These are phyloP conservation scores for Chloromonas sp. DNA, from an alignment of 163 green algal genomes.

Conservation along the genomic window DNA sequence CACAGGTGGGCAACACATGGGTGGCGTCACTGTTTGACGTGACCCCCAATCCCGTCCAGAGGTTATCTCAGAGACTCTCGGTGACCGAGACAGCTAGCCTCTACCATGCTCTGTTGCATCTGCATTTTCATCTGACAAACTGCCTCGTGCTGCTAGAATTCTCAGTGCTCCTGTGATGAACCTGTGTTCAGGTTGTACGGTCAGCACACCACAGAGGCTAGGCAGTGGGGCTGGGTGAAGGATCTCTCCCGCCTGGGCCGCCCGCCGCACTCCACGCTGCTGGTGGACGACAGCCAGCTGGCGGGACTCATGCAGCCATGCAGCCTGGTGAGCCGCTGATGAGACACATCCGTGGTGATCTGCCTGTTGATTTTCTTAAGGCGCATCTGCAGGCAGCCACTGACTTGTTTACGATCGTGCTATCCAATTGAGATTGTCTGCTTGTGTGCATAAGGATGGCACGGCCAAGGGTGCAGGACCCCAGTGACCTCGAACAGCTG, in stretches of 20 bases:
- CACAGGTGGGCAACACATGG: conserved; percentile 1
- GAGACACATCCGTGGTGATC: not conserved
- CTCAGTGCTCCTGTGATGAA: too few relatives aligned
- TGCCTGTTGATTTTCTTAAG: not conserved
- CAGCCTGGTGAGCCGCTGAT: conserved; percentile 22
- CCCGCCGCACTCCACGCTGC: conserved; percentile 44
- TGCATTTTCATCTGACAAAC: too few relatives aligned
- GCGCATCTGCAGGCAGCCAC: not conserved
- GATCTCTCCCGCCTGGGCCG: conserved; percentile 48
- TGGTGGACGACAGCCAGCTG: conserved; percentile 55
- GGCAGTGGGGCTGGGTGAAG: conserved; percentile 47
- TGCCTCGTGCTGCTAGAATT: too few relatives aligned
- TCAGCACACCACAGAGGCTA: conserved; percentile 21
- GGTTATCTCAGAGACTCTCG: too few relatives aligned
- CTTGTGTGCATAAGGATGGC: not conserved
- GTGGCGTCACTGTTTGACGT: not conserved
- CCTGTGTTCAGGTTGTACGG: conserved; percentile 23
- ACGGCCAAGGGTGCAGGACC: not conserved
- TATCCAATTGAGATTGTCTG: not conserved
- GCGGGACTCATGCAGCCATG: conserved; percentile 45
- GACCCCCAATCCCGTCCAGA: too few relatives aligned
- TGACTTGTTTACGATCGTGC: not conserved
- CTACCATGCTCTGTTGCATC: too few relatives aligned
- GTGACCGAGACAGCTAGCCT: too few relatives aligned
- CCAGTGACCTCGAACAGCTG: not conserved